Evolutionary conservation across 75 land plant genomes (phyloP), one percentile per base, ranked within the genome.

Genomic region (Selaginella moellendorffii): DNA sequence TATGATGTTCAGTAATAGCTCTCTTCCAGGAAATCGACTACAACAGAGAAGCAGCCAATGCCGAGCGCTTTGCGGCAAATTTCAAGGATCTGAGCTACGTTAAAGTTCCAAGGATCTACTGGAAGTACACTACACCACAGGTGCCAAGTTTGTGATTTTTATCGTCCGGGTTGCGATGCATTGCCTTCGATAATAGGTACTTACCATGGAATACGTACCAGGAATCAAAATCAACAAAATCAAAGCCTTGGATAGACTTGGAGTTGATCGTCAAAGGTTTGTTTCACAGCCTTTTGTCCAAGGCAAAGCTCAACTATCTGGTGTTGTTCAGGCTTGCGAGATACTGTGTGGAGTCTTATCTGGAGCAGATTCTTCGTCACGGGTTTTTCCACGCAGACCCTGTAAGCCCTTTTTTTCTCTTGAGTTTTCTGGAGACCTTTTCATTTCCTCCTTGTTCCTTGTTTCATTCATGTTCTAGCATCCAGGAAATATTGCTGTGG

Each of bases 351-450:
- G 99, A 95, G 70, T 95, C 99, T 31, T 95, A 95, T 67, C 74
- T 95, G 80, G 99, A 95, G 69, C 99, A 95, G 64, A 89, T 95
- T 53, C 63, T 95, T 14, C 88, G 97, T 19, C 99, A 95, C 79
- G 99, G 99, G 12, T 95, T 95, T 66, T 95, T 95, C 64, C 99
- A 95, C 82, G 99, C 99, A 65, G 99, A 95, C 68, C 99, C 99
- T n/a, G 99, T 95, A 64, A 69, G 82, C 70, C 54, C 28, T 12
- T 20, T n/a, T 31, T 64, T 2, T 36, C 10, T 64, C 28, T 52
- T n/a, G n/a, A n/a, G n/a, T n/a, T n/a, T n/a, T n/a, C n/a, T n/a
- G n/a, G n/a, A n/a, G n/a, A n/a, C n/a, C n/a, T n/a, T n/a, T n/a
- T n/a, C n/a, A n/a, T n/a, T n/a, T n/a, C n/a, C n/a, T n/a, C n/a